phyloP scores from a whole-genome alignment of 1,284 basidiomycete species.

The Rhizoctonia solani region DNA sequence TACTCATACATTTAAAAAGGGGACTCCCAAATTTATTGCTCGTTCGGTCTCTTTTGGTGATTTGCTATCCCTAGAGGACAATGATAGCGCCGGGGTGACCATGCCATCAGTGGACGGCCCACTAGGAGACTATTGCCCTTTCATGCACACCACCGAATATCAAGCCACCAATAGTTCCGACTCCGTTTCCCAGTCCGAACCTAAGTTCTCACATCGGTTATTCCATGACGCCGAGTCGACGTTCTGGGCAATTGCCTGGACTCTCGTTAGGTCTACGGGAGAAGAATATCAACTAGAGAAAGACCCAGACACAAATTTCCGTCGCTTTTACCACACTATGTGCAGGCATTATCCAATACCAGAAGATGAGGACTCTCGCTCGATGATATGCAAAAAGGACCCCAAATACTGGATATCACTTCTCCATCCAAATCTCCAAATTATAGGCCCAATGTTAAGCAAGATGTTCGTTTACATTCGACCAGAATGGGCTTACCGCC shows the following conservation, averaged over 20 bases:
- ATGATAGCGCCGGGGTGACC: not conserved
- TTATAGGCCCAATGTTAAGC: not conserved
- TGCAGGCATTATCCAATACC: not conserved
- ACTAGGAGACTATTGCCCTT: not conserved
- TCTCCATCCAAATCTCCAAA: too few species aligned
- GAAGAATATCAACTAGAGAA: not conserved
- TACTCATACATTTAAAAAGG: not conserved
- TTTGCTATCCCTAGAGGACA: not conserved
- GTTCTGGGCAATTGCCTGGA: not conserved
- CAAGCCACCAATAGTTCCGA: not conserved
- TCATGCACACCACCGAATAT: not conserved
- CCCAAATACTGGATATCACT: too few species aligned
- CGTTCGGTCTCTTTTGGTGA: not conserved
- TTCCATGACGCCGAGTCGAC: constrained; percentile 15
- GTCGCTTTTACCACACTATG: not conserved
- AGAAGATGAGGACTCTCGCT: too few species aligned
- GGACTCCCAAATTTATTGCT: not conserved
- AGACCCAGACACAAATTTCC: not conserved
- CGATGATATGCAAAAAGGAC: too few species aligned
- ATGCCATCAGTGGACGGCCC: not conserved
- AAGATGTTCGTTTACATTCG: not conserved
- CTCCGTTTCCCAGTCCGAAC: not conserved
- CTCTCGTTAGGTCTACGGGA: not conserved
- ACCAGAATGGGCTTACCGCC: not conserved
- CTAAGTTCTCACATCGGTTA: not conserved